phyloP scores from a whole-genome alignment of 1,284 basidiomycete species.

The Papiliotrema fonsecae region DNA sequence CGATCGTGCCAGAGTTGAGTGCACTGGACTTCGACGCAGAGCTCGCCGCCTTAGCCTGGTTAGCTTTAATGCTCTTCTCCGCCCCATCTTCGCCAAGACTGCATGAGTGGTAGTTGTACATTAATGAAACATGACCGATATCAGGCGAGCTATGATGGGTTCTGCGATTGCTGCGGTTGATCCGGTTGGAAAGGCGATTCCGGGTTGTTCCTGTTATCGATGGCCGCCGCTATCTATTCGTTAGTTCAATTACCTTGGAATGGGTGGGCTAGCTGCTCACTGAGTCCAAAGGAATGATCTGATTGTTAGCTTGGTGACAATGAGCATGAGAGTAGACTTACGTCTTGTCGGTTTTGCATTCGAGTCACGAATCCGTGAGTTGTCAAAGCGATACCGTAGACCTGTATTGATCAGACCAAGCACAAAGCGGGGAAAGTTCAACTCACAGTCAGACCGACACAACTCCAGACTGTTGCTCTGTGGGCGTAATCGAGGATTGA shows the following conservation, averaged over 20 bases:
- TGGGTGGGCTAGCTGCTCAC: too few species aligned
- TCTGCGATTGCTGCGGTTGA: background rate
- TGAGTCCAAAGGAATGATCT: too few species aligned
- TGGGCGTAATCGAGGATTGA: slow-evolving; percentile 1
- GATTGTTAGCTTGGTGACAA: background rate
- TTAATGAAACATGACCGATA: too few species aligned
- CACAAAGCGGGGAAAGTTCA: too few species aligned
- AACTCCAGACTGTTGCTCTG: background rate
- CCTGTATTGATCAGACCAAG: too few species aligned
- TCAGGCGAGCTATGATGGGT: background rate
- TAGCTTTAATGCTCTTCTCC: too few species aligned
- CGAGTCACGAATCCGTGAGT: slow-evolving; percentile 16
- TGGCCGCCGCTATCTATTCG: background rate
- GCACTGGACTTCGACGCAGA: too few species aligned
- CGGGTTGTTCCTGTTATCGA: background rate
- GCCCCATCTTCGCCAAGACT: too few species aligned
- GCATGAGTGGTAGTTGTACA: too few species aligned
- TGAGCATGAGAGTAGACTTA: slow-evolving; percentile 1
- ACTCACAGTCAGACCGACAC: background rate
- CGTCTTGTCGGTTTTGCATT: slow-evolving; percentile 11
- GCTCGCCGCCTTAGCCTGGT: too few species aligned
- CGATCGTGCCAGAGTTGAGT: too few species aligned
- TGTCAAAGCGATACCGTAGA: slow-evolving; percentile 14
- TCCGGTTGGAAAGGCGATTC: background rate
- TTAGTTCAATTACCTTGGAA: slow-evolving; percentile 4